These are phyloP conservation scores for Chlorella sorokiniana DNA, from an alignment of 139 green algal species.

Conservation along the genomic window DNA sequence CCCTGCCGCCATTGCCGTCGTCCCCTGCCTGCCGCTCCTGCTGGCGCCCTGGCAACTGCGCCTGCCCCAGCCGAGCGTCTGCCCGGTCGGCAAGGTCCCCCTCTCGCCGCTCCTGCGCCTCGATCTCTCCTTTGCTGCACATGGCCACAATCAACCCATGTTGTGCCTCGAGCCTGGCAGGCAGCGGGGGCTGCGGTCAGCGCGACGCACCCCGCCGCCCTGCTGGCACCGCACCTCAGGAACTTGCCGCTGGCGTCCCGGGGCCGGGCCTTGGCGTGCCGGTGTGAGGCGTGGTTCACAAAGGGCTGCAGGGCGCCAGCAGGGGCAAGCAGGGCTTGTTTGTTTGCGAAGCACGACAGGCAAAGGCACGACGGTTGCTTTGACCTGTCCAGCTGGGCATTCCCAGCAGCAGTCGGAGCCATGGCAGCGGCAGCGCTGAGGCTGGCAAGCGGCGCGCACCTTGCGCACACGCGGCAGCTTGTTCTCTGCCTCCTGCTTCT, in stretches of 20 bases:
- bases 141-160: neutral
- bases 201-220: neutral
- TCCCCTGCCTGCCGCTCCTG: neutral
- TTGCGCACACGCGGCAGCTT: neutral
- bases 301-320: neutral
- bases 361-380: neutral
- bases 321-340: neutral
- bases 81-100: neutral
- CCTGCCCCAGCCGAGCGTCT: neutral
- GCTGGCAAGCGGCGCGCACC: neutral
- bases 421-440: no score
- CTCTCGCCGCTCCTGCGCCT: neutral
- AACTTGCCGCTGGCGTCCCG: neutral
- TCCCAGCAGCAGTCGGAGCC: neutral
- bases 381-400: no score
- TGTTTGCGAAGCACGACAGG: neutral
- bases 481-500: neutral
- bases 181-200: neutral
- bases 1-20: neutral
- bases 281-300: neutral
- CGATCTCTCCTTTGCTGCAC: neutral
- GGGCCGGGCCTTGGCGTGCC: neutral
- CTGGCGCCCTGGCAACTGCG: neutral
- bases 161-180: neutral
- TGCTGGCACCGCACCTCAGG: neutral